Conservation (phyloP, 495 filamentous ascomycete species). For the Trichoderma orchidacearum region DNA sequence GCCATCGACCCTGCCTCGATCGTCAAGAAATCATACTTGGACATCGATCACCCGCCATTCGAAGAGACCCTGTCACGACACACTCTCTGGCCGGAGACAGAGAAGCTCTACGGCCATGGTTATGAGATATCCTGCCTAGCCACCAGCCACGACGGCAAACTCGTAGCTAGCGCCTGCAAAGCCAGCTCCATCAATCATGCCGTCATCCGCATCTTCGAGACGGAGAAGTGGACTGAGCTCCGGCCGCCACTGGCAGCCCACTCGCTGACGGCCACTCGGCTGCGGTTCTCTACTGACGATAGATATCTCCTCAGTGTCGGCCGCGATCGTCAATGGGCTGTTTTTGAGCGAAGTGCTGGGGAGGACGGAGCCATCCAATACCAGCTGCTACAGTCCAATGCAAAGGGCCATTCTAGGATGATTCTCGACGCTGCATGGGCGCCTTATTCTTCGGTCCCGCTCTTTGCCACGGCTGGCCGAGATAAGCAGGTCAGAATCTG, state of each 20-base stretch:
- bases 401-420: conserved; percentile 84
- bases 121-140: conserved; percentile 91
- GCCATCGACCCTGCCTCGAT: conserved; percentile 26
- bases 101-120: conserved; percentile 98
- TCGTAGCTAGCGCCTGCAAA: conserved; percentile 88
- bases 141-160: conserved; percentile 52
- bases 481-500: conserved; percentile 81
- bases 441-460: conserved; percentile 24
- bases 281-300: conserved; percentile 69
- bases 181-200: conserved; percentile 89
- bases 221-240: conserved; percentile 72
- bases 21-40: conserved; percentile 28
- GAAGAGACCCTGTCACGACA: conserved; percentile 84
- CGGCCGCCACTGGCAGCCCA: conserved; percentile 71
- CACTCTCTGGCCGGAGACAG: conserved; percentile 88
- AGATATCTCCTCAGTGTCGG: conserved; percentile 71
- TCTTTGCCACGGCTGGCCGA: conserved; percentile 78
- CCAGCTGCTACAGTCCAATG: conserved; percentile 43
- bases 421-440: conserved; percentile 78
- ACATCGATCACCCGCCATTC: conserved; percentile 57
- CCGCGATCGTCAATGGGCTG: conserved; percentile 77
- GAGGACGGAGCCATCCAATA: conserved; percentile 28
- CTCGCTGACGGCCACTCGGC: conserved; percentile 65
- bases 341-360: conserved; percentile 43
- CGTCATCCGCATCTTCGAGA: conserved; percentile 83